Percentiles rank a stretch among this genome's conserved stretches.
Evolutionary conservation across 768 basidiomycete genomes (phyloP).

Genomic region (Mycena vitilis): DNA sequence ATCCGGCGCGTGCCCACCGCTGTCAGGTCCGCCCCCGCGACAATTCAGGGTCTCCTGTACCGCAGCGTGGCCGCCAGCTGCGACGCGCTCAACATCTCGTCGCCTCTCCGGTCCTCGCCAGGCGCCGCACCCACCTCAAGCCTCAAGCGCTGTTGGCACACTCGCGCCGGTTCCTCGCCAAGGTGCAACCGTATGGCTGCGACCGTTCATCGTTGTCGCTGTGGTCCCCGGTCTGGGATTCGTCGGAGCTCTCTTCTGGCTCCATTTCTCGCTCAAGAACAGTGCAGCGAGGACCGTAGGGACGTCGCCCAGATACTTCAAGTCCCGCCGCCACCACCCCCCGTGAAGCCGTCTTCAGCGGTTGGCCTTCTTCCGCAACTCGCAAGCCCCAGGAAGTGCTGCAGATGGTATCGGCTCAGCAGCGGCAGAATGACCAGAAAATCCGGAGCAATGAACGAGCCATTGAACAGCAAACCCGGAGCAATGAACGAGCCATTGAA

Average conservation of each 20-base stretch:
- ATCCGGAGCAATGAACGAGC: too few species aligned
- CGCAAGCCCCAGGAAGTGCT: too few species aligned
- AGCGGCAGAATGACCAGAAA: too few species aligned
- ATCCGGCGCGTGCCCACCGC: too few species aligned
- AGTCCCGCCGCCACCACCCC: too few species aligned
- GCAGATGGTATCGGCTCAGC: too few species aligned
- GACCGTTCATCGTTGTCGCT: neutral
- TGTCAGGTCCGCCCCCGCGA: too few species aligned
- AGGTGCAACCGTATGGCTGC: neutral
- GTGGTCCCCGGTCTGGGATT: neutral
- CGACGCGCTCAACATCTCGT: neutral
- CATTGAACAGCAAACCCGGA: neutral
- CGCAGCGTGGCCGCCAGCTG: too few species aligned
- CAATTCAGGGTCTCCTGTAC: too few species aligned
- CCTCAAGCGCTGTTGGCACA: neutral
- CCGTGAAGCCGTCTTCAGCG: neutral
- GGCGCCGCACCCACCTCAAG: neutral
- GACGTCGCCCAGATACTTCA: neutral
- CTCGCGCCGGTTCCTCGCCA: neutral
- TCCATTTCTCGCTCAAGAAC: neutral
- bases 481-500: too few species aligned
- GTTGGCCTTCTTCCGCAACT: too few species aligned
- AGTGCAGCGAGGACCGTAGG: neutral
- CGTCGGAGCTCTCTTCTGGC: neutral
- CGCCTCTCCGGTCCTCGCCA: neutral